phyloP scores from a whole-genome alignment of 208 protist species.

The Naegleria fowleri region DNA sequence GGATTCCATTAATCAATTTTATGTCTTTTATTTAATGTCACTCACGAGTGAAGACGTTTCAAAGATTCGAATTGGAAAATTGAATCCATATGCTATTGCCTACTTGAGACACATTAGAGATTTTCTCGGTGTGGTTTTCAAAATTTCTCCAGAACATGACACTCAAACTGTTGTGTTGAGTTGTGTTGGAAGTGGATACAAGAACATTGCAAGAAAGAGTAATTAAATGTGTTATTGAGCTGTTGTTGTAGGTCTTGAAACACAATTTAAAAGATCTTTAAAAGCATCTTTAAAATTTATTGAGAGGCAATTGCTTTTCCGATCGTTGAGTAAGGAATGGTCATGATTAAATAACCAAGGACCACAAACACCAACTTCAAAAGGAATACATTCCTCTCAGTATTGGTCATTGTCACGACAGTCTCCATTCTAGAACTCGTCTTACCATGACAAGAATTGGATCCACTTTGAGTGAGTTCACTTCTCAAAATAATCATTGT shows the following conservation, averaged over 20 bases:
- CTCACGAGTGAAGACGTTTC: background rate
- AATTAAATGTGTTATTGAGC: too few relatives aligned
- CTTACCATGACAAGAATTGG: background rate
- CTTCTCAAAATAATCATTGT: background rate
- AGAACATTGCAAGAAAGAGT: conserved; percentile 13
- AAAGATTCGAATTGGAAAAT: conserved; percentile 20
- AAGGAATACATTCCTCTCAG: background rate
- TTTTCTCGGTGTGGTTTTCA: conserved; percentile 25
- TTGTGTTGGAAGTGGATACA: conserved; percentile 20
- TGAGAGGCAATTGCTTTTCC: background rate
- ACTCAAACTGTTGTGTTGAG: background rate
- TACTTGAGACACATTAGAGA: background rate
- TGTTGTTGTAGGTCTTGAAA: too few relatives aligned
- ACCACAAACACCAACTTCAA: background rate
- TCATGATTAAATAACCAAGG: conserved; percentile 1
- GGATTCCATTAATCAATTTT: background rate
- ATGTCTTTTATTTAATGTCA: background rate
- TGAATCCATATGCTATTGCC: background rate
- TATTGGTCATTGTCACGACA: background rate
- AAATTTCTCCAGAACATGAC: conserved; percentile 15
- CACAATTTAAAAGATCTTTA: too few relatives aligned
- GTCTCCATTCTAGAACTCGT: too few relatives aligned
- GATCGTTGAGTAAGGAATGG: background rate
- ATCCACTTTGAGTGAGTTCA: background rate
- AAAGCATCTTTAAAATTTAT: background rate